These are phyloP conservation scores for Platanus orientalis DNA, from an alignment of 164 flowering plant genomes.

Conservation along the genomic window DNA sequence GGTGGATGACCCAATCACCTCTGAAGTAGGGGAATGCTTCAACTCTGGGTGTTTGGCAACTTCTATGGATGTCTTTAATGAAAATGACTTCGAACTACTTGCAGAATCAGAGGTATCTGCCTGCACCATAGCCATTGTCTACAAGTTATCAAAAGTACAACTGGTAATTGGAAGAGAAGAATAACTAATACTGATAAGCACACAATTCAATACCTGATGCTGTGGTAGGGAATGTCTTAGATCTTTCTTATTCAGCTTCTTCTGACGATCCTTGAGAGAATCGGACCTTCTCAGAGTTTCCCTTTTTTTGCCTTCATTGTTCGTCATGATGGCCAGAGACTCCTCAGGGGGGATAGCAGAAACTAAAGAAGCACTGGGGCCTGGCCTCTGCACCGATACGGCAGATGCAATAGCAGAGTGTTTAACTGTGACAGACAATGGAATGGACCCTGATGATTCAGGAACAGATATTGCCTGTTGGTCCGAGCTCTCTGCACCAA, in stretches of 20 bases:
- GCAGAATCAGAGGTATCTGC: constrained; percentile 21
- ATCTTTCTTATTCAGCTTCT: constrained; percentile 34
- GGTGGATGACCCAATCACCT: constrained; percentile 15
- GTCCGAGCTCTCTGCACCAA: constrained; percentile 15
- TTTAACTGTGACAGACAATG: constrained; percentile 22
- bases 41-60: constrained; percentile 6
- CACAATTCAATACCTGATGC: constrained; percentile 41
- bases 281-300: constrained; percentile 44
- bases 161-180: not conserved
- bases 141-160: not conserved
- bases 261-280: constrained; percentile 48
- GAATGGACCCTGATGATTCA: constrained; percentile 12
- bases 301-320: constrained; percentile 27
- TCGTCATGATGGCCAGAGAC: constrained; percentile 18
- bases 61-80: constrained; percentile 10
- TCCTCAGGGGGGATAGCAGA: constrained; percentile 27
- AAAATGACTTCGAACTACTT: constrained; percentile 19
- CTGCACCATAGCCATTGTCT: constrained; percentile 15
- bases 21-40: constrained; percentile 9
- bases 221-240: constrained; percentile 21
- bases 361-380: constrained; percentile 12
- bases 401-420: constrained; percentile 19
- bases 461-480: too few species aligned
- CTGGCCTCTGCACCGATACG: constrained; percentile 12
- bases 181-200: not conserved